Evolutionary conservation across 371 early-diverging fungal species (phyloP).

Genomic region (Mortierella polycephala): DNA sequence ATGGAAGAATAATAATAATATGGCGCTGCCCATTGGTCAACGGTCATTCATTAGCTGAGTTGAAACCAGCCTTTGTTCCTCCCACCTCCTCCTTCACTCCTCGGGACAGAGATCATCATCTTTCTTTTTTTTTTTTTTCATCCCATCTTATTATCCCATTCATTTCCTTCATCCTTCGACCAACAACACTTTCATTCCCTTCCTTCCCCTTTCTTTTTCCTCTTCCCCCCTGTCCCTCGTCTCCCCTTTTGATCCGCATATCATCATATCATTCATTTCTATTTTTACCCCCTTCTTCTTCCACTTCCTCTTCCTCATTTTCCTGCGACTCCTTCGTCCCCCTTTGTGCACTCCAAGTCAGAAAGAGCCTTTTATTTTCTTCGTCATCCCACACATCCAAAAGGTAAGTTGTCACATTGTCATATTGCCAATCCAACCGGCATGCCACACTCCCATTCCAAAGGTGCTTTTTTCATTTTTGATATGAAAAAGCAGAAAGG

Average conservation of each 20-base stretch:
- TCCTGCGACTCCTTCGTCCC: not conserved
- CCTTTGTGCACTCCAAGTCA: not conserved
- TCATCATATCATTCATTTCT: not conserved
- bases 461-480: too few species aligned
- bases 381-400: not conserved
- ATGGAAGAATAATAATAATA: too few species aligned
- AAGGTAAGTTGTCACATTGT: not conserved
- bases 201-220: not conserved
- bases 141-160: not conserved
- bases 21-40: too few species aligned
- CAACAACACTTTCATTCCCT: too few species aligned
- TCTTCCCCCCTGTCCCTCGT: not conserved
- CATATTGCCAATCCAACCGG: too few species aligned
- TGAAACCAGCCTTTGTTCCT: not conserved
- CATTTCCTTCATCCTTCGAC: not conserved
- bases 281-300: not conserved
- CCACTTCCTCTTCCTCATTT: not conserved
- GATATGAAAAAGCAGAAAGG: too few species aligned
- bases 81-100: not conserved
- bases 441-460: too few species aligned
- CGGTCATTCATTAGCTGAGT: too few species aligned
- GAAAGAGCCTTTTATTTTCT: not conserved
- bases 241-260: not conserved
- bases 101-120: not conserved
- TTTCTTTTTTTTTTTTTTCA: not conserved